phyloP scores from a whole-genome alignment of 2,329 filamentous ascomycete genomes.

The Colletotrichum shisoi region DNA sequence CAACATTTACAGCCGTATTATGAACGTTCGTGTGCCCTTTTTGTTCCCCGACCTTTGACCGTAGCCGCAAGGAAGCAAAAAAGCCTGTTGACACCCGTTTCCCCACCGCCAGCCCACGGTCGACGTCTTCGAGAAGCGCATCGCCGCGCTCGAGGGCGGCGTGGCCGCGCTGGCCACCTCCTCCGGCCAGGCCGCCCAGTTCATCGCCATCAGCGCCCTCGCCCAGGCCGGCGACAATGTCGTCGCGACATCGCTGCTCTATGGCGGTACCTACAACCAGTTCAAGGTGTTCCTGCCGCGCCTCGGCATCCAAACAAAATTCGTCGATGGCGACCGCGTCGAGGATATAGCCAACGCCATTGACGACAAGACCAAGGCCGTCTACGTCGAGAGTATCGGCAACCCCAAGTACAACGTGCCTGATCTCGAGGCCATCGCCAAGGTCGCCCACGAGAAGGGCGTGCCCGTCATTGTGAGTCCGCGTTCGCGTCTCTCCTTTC shows the following conservation, averaged over 20 bases:
- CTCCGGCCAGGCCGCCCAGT: conserved; percentile 90
- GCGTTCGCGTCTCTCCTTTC: not conserved
- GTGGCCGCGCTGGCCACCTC: conserved; percentile 83
- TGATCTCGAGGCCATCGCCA: conserved; percentile 85
- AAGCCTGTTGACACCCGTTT: not conserved
- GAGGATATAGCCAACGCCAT: conserved; percentile 83
- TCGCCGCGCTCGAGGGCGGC: conserved; percentile 94
- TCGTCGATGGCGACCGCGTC: conserved; percentile 80
- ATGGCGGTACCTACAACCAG: conserved; percentile 97
- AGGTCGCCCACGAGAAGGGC: conserved; percentile 74
- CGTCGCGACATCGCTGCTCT: conserved; percentile 86
- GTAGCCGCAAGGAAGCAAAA: not conserved
- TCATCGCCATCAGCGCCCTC: conserved; percentile 86
- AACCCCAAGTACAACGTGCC: conserved; percentile 95
- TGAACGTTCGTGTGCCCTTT: conserved; percentile 72
- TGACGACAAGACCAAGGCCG: conserved; percentile 90
- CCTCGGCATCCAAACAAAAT: conserved; percentile 88
- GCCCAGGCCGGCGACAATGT: conserved; percentile 92
- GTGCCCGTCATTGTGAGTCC: conserved; percentile 68
- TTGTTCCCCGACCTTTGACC: not conserved
- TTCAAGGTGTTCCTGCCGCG: conserved; percentile 89
- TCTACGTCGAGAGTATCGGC: conserved; percentile 91
- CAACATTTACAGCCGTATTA: conserved; percentile 97
- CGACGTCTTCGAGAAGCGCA: conserved; percentile 94
- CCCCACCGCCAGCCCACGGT: conserved; percentile 74